These are phyloP conservation scores for Magnaporthiopsis incrustans DNA, from an alignment of 2,329 filamentous ascomycete species.

Conservation along the genomic window DNA sequence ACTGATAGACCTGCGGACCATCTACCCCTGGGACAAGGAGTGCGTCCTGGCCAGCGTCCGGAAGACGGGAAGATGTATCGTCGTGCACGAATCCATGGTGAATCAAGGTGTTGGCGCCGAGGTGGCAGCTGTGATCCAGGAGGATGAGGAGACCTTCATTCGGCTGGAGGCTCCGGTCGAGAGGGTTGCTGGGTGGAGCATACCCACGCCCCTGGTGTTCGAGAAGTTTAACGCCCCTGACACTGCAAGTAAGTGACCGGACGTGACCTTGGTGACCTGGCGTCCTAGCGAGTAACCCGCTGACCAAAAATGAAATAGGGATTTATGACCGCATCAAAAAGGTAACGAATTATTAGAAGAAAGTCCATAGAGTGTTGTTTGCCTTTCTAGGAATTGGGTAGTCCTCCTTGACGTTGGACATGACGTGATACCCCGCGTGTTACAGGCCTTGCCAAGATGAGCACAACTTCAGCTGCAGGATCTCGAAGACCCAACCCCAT, in stretches of 20 bases:
- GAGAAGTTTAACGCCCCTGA: slow-evolving; percentile 80
- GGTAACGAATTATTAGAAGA: slow-evolving; percentile 50
- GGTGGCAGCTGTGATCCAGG: slow-evolving; percentile 80
- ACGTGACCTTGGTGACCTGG: background rate
- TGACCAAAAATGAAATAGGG: slow-evolving; percentile 33
- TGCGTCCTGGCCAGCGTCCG: slow-evolving; percentile 73
- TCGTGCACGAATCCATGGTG: slow-evolving; percentile 89
- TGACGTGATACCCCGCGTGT: background rate
- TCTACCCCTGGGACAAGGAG: slow-evolving; percentile 87
- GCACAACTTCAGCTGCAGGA: background rate
- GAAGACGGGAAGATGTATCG: slow-evolving; percentile 78
- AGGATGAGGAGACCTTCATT: slow-evolving; percentile 66
- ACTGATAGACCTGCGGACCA: slow-evolving; percentile 77
- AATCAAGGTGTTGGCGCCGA: slow-evolving; percentile 87
- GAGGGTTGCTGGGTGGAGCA: slow-evolving; percentile 83
- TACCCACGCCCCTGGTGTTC: slow-evolving; percentile 70
- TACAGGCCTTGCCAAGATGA: background rate
- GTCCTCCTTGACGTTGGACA: background rate
- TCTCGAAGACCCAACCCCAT: too few relatives aligned
- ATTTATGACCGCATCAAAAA: slow-evolving; percentile 65
- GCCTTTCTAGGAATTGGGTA: background rate
- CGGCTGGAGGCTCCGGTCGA: slow-evolving; percentile 77
- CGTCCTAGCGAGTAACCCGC: background rate
- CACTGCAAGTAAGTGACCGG: slow-evolving; percentile 63
- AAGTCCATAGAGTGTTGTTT: background rate